A percentile compares a stretch with the other conserved stretches of the same genome.
phyloP scores from a whole-genome alignment of 192 early-diverging fungal species.

The Pilaira anomala region DNA sequence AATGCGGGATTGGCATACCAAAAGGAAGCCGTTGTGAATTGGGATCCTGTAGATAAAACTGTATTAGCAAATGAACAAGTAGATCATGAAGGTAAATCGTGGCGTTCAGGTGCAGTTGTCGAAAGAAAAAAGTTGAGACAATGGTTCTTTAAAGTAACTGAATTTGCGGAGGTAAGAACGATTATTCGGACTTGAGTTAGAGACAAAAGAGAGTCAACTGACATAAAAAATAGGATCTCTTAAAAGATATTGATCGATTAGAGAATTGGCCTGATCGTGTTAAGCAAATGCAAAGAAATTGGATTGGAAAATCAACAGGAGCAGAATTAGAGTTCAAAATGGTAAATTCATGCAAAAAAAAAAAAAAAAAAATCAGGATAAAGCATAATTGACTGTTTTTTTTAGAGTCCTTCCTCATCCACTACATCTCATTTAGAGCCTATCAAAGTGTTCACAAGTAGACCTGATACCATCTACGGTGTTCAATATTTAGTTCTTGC shows the following conservation, averaged over 20 bases:
- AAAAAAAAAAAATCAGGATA: not conserved
- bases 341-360: constrained; percentile 16
- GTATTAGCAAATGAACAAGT: constrained; percentile 97
- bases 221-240: constrained; percentile 46
- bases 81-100: constrained; percentile 79
- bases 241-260: constrained; percentile 70
- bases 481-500: constrained; percentile 70
- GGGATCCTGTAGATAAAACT: constrained; percentile 95
- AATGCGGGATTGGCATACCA: constrained; percentile 80
- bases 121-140: constrained; percentile 82
- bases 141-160: constrained; percentile 92
- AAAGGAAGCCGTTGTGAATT: constrained; percentile 90
- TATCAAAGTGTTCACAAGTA: constrained; percentile 71
- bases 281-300: constrained; percentile 85
- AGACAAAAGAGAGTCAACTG: not conserved
- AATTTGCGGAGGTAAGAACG: constrained; percentile 66
- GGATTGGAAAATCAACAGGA: constrained; percentile 89
- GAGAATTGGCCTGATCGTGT: constrained; percentile 88
- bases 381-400: not conserved
- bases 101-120: constrained; percentile 89
- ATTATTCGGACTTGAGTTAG: not conserved
- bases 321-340: constrained; percentile 65
- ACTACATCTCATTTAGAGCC: not conserved
- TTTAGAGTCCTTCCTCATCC: constrained; percentile 1
- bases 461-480: constrained; percentile 75